Conservation (phyloP, 352 stramenopile species). For the Pythium myriotylum region DNA sequence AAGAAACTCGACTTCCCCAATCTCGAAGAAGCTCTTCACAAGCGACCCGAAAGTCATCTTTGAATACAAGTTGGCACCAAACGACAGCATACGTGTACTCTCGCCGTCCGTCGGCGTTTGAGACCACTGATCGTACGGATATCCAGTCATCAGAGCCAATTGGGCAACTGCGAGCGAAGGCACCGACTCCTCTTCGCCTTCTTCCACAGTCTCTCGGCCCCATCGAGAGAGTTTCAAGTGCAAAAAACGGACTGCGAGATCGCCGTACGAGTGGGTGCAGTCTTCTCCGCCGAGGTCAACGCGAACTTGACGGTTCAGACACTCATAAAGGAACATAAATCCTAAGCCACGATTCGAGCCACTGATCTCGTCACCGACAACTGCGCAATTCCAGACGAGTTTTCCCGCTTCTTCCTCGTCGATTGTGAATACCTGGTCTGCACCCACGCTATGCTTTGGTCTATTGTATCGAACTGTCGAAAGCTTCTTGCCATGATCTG, state of each 20-base stretch:
- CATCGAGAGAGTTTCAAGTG: slow-evolving; percentile 86
- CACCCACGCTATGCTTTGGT: slow-evolving; percentile 55
- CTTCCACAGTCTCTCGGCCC: slow-evolving; percentile 82
- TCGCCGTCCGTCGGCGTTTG: slow-evolving; percentile 67
- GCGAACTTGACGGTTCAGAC: slow-evolving; percentile 66
- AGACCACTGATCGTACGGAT: slow-evolving; percentile 61
- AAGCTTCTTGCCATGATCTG: slow-evolving; percentile 76
- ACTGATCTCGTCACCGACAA: slow-evolving; percentile 84
- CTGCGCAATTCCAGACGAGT: slow-evolving; percentile 80
- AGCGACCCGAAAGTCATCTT: slow-evolving; percentile 76
- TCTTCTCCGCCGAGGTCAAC: slow-evolving; percentile 71
- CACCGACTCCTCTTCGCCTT: slow-evolving; percentile 79
- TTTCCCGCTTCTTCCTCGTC: slow-evolving; percentile 81
- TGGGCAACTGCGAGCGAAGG: slow-evolving; percentile 79
- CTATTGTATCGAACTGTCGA: slow-evolving; percentile 85
- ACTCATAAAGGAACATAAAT: slow-evolving; percentile 87
- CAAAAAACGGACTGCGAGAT: slow-evolving; percentile 74
- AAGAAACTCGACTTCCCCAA: slow-evolving; percentile 66
- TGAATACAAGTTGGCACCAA: slow-evolving; percentile 81
- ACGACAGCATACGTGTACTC: slow-evolving; percentile 67
- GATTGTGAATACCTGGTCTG: slow-evolving; percentile 68
- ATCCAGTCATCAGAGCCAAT: slow-evolving; percentile 65
- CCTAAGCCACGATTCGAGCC: slow-evolving; percentile 77
- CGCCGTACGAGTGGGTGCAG: slow-evolving; percentile 75
- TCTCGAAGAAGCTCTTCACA: slow-evolving; percentile 87